Evolutionary conservation across 148 eudicot species (phyloP), one percentile per base, ranked within the genome.

Genomic region (Nepenthes mirabilis): DNA sequence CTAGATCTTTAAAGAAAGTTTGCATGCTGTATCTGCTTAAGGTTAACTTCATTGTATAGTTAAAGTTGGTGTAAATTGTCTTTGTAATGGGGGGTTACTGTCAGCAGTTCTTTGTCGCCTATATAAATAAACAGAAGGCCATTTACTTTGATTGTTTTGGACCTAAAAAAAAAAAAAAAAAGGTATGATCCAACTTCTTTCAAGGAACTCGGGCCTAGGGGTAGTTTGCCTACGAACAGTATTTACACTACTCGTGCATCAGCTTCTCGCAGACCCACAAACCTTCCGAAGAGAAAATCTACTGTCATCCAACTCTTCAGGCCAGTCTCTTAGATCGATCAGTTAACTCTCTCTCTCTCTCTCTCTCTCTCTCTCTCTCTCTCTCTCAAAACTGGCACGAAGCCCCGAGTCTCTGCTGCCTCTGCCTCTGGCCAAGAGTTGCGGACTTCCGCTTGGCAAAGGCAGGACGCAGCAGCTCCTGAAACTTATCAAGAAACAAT

Each of bases 361-460:
- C 52, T 47, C 63, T 12, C 5, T 33, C 48, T 68, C 36, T n/a
- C 51, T 59, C 60, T 32, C 47, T 62, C 51, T 72, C 60, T 58
- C 66, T 59, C 35, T 49, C 77, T 86, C 89, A 93, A 93, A 93
- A 93, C 89, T 84, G 85, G 91, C 99, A 93, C 1, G 97, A 94
- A 77, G 99, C 86, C 47, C 99, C 99, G 13, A 94, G 87, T 83
- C 97, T 86, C 83, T 77, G 98, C 83, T 77, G 98, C 57, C 87
- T 75, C 83, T 79, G 90, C 79, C 63, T 89, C 79, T 84, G 91
- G 32, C 95, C 91, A 36, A 72, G 64, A 9, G 82, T 81, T 33
- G 58, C 74, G 2, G 75, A 58, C 61, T 86, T 84, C 6, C 93
- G 72, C 75, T 77, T 65, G 57, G 67, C 80, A 61, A 94, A 94